Percentiles rank a stretch among this genome's conserved stretches.
Conservation (phyloP, 176 grass and related monocot genomes). For the Rhynchospora tenuis region DNA sequence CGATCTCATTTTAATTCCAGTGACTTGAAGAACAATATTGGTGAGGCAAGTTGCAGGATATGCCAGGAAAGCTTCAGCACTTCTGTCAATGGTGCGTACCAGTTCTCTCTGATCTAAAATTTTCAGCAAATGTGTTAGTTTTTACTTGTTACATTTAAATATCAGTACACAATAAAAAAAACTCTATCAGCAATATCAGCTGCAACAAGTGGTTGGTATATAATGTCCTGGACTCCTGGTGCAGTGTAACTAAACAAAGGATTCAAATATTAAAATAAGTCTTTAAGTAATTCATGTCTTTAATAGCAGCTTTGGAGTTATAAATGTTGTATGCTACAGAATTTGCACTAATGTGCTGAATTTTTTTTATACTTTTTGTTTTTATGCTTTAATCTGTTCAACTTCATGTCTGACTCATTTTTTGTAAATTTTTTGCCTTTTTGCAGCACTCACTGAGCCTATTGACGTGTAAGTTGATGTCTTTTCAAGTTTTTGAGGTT, state of each 20-base stretch:
- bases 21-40: constrained; percentile 86
- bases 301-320: neutral
- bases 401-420: neutral
- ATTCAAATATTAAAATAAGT: neutral
- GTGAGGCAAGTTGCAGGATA: constrained; percentile 71
- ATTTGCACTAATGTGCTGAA: too few species aligned
- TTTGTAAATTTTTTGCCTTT: constrained; percentile 13
- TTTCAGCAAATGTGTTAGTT: neutral
- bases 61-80: constrained; percentile 86
- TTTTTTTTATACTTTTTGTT: too few species aligned
- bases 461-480: constrained; percentile 60
- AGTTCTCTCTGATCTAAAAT: neutral
- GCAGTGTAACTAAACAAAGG: neutral
- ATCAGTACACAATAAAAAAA: neutral
- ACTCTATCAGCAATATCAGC: too few species aligned
- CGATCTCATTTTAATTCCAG: constrained; percentile 28
- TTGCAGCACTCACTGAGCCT: constrained; percentile 67
- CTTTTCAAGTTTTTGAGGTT: neutral
- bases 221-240: too few species aligned
- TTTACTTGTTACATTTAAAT: neutral
- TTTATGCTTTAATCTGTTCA: too few species aligned
- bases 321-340: too few species aligned
- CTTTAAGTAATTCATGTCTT: neutral
- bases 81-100: constrained; percentile 51
- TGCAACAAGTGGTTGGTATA: too few species aligned